Evolutionary conservation across 1,284 basidiomycete species (phyloP).

Genomic region (Apiotrichum sp.): DNA sequence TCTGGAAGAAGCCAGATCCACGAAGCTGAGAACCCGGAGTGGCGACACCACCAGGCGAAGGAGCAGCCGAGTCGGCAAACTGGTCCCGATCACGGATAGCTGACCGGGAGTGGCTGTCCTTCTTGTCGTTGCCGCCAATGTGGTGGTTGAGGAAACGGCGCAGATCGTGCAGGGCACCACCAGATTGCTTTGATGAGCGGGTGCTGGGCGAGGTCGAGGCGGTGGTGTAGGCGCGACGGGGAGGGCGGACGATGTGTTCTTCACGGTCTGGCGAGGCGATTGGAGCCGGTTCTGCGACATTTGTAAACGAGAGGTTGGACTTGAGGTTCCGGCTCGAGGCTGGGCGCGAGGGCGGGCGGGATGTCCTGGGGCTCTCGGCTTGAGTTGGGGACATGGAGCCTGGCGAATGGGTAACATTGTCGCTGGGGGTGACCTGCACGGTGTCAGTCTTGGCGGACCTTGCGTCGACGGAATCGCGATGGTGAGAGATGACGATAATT

Average conservation of each 20-base stretch:
- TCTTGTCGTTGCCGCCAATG: constrained; percentile 55
- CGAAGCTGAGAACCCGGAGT: constrained; percentile 42
- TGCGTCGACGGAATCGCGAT: background rate
- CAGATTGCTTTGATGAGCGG: constrained; percentile 45
- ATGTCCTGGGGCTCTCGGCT: background rate
- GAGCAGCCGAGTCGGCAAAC: background rate
- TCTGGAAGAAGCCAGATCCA: constrained; percentile 31
- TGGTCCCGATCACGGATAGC: constrained; percentile 14
- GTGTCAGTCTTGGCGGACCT: constrained; percentile 1
- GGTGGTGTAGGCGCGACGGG: constrained; percentile 10
- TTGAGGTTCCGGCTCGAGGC: constrained; percentile 9
- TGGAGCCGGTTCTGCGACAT: constrained; percentile 13
- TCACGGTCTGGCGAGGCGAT: constrained; percentile 3
- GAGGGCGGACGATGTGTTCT: constrained; percentile 10
- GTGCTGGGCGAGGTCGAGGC: constrained; percentile 36
- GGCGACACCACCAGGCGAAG: constrained; percentile 30
- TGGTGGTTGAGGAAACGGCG: constrained; percentile 88
- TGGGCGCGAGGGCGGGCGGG: background rate
- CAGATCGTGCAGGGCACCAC: constrained; percentile 73
- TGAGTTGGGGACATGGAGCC: background rate
- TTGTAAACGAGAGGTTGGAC: constrained; percentile 35
- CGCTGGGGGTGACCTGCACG: background rate
- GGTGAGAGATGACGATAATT: background rate
- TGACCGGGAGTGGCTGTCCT: constrained; percentile 16
- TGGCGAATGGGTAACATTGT: background rate